Evolutionary conservation across 2,329 filamentous ascomycete species (phyloP), one percentile per base, ranked within the genome.

Genomic region (Penicillium sp.): DNA sequence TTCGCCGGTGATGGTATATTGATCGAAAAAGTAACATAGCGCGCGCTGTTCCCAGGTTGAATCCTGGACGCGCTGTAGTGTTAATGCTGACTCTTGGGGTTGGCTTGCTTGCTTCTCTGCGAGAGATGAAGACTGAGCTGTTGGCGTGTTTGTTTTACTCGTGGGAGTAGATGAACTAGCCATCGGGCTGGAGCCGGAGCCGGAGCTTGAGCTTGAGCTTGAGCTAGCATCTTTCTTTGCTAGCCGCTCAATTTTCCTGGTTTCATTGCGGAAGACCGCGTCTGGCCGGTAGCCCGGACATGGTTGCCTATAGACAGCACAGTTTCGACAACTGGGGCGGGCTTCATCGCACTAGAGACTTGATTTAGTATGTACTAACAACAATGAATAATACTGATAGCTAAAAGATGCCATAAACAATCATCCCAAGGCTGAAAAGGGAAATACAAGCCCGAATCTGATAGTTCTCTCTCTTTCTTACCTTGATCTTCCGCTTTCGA

Each of bases 21-120:
- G 76, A 33, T 78, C 74, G 50, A 80, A 79, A 63, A 80, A 80
- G 58, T 74, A 77, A 64, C 77, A 79, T 9, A 78, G 59, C 3
- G 78, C 76, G 30, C 76, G 72, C 28, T 80, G 67, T 56, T 77
- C 71, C 74, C 75, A 76, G 0, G 66, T 73, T 1, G 75, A 65
- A 65, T 77, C 75, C 7, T 69, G 65, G 3, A 75, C 55, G 3
- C 58, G 63, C 50, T 69, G 65, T 12, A 68, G 51, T 0, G 68
- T 62, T 24, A 72, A 53, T 2, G 66, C 26, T 12, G 54, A 47
- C 10, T 28, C 15, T 26, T 37, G 13, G 9, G 44, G 24, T 4
- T 15, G n/a, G n/a, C n/a, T 8, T 12, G 17, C 35, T 47, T 33
- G 38, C 12, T 24, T 42, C 17, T 56, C 58, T 6, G 56, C 19